Evolutionary conservation across 2,329 filamentous ascomycete genomes (phyloP).

Genomic region (Phialocephala sp.): DNA sequence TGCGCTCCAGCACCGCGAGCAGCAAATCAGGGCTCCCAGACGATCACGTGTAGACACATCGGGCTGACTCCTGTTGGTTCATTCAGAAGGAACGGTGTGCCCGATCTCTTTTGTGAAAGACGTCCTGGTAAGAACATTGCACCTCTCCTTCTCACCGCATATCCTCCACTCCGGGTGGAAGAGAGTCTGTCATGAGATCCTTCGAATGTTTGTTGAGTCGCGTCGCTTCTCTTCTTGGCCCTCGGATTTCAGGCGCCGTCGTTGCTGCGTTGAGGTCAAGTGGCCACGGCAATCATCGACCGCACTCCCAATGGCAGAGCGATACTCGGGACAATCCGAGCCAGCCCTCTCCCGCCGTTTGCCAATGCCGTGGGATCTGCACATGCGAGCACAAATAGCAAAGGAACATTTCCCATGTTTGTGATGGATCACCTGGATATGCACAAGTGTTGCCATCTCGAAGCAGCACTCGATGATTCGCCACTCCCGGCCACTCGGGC

Average conservation of each 20-base stretch:
- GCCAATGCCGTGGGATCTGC: slow-evolving; percentile 8
- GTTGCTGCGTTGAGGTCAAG: not conserved
- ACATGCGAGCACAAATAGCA: slow-evolving; percentile 13
- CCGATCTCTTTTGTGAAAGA: slow-evolving; percentile 86
- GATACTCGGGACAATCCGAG: not conserved
- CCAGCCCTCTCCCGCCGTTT: not conserved
- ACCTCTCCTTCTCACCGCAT: slow-evolving; percentile 30
- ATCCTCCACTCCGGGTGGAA: not conserved
- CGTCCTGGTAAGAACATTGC: slow-evolving; percentile 67
- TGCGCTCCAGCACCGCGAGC: not conserved
- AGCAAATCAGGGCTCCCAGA: not conserved
- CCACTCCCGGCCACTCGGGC: slow-evolving; percentile 11
- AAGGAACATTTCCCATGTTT: slow-evolving; percentile 11
- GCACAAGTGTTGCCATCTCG: slow-evolving; percentile 27
- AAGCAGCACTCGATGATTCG: slow-evolving; percentile 22
- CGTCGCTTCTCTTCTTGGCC: not conserved
- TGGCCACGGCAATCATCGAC: not conserved
- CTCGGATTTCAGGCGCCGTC: not conserved
- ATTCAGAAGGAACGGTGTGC: slow-evolving; percentile 78
- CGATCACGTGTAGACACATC: slow-evolving; percentile 26
- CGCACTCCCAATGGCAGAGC: not conserved
- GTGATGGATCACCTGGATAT: slow-evolving; percentile 25
- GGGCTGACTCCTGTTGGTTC: slow-evolving; percentile 27
- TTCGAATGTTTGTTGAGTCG: not conserved
- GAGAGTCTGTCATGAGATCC: slow-evolving; percentile 9